phyloP scores from a whole-genome alignment of 305 asterid genomes.

The Coffea humblotiana region DNA sequence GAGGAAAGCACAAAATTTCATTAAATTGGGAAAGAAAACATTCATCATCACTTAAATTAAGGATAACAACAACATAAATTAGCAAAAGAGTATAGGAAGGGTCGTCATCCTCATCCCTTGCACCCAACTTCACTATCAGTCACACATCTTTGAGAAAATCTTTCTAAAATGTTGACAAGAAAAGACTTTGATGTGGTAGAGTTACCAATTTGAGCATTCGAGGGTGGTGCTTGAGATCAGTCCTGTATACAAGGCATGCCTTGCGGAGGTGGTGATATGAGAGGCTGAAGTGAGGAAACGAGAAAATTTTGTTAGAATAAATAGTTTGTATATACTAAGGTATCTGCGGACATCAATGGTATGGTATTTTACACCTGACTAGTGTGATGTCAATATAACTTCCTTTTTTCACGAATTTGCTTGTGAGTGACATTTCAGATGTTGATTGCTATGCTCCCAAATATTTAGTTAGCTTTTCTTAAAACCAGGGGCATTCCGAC shows the following conservation, averaged over 20 bases:
- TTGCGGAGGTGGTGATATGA: slow-evolving; percentile 91
- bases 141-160: no score
- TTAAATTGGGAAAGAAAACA: no score
- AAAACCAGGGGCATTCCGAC: no score
- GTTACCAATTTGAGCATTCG: slow-evolving; percentile 80
- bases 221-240: slow-evolving; percentile 86
- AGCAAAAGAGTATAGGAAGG: no score
- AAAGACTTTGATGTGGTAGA: slow-evolving; percentile 78
- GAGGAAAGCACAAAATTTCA: no score
- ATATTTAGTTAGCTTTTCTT: slow-evolving; percentile 43
- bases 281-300: slow-evolving; percentile 79
- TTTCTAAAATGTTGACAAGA: no score
- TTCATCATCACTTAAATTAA: no score
- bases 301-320: slow-evolving; percentile 74
- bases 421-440: slow-evolving; percentile 75
- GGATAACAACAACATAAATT: no score
- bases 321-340: slow-evolving; percentile 68
- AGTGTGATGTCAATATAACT: slow-evolving; percentile 78
- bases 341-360: slow-evolving; percentile 86
- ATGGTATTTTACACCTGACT: slow-evolving; percentile 71
- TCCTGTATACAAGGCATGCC: slow-evolving; percentile 88
- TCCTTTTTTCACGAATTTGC: slow-evolving; percentile 77
- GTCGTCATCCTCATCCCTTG: no score
- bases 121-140: no score
- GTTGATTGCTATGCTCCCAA: slow-evolving; percentile 93